A percentile compares a stretch with the other conserved stretches of the same genome.
phyloP scores from a whole-genome alignment of 2,329 filamentous ascomycete species.

The Xylariales sp. region DNA sequence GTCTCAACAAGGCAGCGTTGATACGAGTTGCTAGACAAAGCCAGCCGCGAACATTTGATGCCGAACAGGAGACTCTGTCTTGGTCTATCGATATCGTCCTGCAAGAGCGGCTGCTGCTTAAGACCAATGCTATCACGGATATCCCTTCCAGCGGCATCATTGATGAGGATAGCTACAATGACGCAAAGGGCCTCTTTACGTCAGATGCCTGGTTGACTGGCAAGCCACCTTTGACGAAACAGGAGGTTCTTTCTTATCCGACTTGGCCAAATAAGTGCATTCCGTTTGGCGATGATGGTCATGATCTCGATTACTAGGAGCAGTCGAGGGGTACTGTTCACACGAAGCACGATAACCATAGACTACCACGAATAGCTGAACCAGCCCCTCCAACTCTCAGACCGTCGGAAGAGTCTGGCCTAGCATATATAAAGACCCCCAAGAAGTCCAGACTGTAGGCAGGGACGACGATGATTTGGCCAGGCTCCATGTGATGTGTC shows the following conservation, averaged over 20 bases:
- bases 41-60: constrained; percentile 38
- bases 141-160: constrained; percentile 22
- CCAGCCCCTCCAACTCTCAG: too few relatives aligned
- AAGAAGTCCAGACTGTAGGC: too few relatives aligned
- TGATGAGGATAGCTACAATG: constrained; percentile 18
- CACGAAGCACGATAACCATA: too few relatives aligned
- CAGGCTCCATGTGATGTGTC: too few relatives aligned
- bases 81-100: constrained; percentile 22
- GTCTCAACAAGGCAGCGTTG: constrained; percentile 40
- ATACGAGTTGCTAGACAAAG: constrained; percentile 35
- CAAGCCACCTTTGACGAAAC: constrained; percentile 15
- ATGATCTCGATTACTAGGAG: constrained; percentile 3
- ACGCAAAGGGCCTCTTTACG: constrained; percentile 13
- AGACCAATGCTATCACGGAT: constrained; percentile 9
- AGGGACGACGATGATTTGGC: too few relatives aligned
- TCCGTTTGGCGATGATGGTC: constrained; percentile 22
- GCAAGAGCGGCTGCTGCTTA: constrained; percentile 20
- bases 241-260: constrained; percentile 15
- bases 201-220: constrained; percentile 18
- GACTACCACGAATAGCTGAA: too few relatives aligned
- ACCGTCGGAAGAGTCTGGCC: too few relatives aligned
- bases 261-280: constrained; percentile 13
- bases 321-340: too few relatives aligned
- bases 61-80: constrained; percentile 28
- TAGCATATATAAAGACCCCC: too few relatives aligned